phyloP scores from a whole-genome alignment of 768 basidiomycete genomes.

The Tulasnella sp. region DNA sequence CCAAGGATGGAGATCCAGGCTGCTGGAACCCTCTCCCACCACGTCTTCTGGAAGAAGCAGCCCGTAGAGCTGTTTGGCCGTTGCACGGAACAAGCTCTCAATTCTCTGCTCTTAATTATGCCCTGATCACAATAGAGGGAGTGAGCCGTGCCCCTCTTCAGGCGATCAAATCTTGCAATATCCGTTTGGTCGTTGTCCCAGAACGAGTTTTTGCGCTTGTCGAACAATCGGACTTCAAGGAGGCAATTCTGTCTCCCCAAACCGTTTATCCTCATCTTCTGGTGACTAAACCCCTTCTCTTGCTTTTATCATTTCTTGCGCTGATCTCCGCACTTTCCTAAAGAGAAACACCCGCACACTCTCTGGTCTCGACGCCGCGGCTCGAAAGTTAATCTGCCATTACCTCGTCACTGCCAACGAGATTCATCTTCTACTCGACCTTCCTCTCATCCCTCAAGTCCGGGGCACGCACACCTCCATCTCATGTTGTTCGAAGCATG shows the following conservation, averaged over 20 bases:
- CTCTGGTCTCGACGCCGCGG: not conserved
- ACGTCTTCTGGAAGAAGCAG: slow-evolving; percentile 35
- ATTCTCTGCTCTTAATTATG: not conserved
- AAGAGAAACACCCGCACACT: not conserved
- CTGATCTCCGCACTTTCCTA: not conserved
- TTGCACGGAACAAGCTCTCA: not conserved
- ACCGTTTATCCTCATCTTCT: not conserved
- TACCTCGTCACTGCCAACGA: slow-evolving; percentile 16
- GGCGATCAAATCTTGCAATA: not conserved
- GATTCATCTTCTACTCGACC: not conserved
- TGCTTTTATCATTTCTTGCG: too few species aligned
- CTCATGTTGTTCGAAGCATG: not conserved
- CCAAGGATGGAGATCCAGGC: slow-evolving; percentile 32
- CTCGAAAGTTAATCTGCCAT: not conserved
- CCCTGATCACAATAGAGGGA: not conserved
- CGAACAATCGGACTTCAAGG: not conserved
- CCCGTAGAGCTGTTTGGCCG: not conserved
- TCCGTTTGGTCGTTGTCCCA: not conserved
- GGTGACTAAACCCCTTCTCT: not conserved
- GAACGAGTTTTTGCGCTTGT: not conserved
- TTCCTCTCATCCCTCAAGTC: not conserved
- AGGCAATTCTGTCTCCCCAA: not conserved
- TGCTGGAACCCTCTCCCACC: slow-evolving; percentile 45
- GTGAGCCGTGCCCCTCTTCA: not conserved
- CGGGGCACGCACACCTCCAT: not conserved